Evolutionary conservation across 768 basidiomycete species (phyloP), one percentile per base, ranked within the genome.

Genomic region (Pilatotrama ljubarskyi): DNA sequence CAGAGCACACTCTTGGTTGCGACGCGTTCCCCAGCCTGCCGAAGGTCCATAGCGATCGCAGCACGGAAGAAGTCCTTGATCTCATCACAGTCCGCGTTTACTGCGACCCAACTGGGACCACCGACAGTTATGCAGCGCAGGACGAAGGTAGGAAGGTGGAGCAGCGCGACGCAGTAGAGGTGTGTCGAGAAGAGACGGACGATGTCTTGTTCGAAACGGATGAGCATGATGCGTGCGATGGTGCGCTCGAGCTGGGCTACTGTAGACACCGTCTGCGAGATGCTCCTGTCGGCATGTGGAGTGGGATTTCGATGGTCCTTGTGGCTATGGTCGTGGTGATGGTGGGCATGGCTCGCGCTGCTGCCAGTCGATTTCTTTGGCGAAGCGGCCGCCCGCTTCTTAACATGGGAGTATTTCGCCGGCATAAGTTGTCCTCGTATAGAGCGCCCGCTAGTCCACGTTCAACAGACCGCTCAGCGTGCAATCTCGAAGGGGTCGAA

Each of bases 1-100:
- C 88, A 90, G 55, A 90, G 73, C 18, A 90, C 86, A 65, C 86
- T 88, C 78, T 89, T 90, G 8, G 88, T 90, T 8, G 89, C 89
- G 18, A 90, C 87, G 29, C 88, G 80, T 64, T 90, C 88, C 17
- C 88, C 89, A 0, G 87, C 85, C 71, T 91, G 86, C 26, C 89
- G 80, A 72, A 91, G 79, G 69, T 91, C 88, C 88, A 91, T 90
- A 60, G 80, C 80, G 61, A 91, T 82, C 47, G 80, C 82, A 0
- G 84, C 78, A 17, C 88, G 78, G 71, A 90, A 84, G 69, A 88
- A 89, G 66, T 90, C 88, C 61, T 87, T 90, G 69, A 91, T 78
- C 57, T 86, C 87, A 57, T 90, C 88, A 50, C 72, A 78, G 59
- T 86, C 83, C 8, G 86, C 78, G 60, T 90, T 90, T 67, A 80